Evolutionary conservation across 176 grass and related monocot genomes (phyloP).

Genomic region (Saccharum spontaneum): DNA sequence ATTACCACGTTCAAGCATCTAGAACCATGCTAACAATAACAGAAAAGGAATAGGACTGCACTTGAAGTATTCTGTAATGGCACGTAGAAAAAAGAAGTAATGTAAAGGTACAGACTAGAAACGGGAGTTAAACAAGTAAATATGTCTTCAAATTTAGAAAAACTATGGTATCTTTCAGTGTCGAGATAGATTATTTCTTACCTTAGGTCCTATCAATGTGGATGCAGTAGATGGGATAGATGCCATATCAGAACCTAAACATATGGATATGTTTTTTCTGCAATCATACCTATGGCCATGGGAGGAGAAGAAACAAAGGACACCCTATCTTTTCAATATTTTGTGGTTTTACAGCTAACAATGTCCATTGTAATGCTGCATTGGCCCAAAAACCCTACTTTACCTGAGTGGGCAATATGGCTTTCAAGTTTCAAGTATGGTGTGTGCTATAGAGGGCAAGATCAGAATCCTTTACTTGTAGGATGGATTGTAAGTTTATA

Average conservation of each 20-base stretch:
- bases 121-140: not conserved
- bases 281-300: not conserved
- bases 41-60: conserved; percentile 1
- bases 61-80: not conserved
- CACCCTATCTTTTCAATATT: not conserved
- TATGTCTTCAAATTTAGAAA: not conserved
- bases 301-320: not conserved
- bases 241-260: not conserved
- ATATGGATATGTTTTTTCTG: not conserved
- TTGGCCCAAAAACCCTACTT: not conserved
- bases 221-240: not conserved
- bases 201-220: not conserved
- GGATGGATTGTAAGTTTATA: not conserved
- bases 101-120: not conserved
- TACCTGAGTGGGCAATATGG: not conserved
- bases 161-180: not conserved
- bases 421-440: not conserved
- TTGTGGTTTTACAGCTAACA: not conserved
- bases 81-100: not conserved
- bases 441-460: not conserved
- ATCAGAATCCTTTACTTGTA: not conserved
- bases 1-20: not conserved
- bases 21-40: conserved; percentile 13
- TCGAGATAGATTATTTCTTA: not conserved
- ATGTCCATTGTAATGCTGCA: not conserved